phyloP scores from a whole-genome alignment of 805 yeast species.

The Kodamaea neixiangensis region DNA sequence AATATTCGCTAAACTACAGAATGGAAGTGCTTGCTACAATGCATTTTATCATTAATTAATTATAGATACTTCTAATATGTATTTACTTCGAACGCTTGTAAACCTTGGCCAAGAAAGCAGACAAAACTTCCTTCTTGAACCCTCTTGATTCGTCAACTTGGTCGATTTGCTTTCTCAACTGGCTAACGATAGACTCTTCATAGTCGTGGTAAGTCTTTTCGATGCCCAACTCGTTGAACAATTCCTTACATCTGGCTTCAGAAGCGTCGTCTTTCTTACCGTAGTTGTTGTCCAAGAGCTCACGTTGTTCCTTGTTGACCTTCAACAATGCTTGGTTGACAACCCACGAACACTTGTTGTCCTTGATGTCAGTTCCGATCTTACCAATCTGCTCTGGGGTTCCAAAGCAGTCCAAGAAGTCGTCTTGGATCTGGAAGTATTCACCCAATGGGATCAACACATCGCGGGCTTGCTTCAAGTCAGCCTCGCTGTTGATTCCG shows the following conservation, averaged over 20 bases:
- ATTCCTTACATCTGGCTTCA: constrained; percentile 69
- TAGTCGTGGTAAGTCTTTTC: constrained; percentile 72
- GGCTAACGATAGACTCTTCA: constrained; percentile 74
- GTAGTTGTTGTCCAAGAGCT: constrained; percentile 80
- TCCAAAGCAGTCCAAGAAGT: constrained; percentile 94
- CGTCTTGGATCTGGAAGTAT: constrained; percentile 98
- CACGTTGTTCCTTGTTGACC: constrained; percentile 79
- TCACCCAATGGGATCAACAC: constrained; percentile 94
- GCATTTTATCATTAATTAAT: neutral
- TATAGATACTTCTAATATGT: neutral
- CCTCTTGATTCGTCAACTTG: constrained; percentile 86
- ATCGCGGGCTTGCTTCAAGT: constrained; percentile 84
- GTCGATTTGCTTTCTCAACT: constrained; percentile 66
- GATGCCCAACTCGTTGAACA: constrained; percentile 74
- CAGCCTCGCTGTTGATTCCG: constrained; percentile 68
- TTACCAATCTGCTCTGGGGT: constrained; percentile 97
- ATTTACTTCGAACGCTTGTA: constrained; percentile 89
- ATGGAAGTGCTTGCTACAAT: neutral
- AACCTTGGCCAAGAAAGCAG: constrained; percentile 82
- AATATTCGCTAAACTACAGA: too few relatives aligned
- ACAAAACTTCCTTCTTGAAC: constrained; percentile 84
- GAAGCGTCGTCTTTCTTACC: constrained; percentile 74
- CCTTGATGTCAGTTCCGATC: constrained; percentile 97
- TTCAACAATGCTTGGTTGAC: constrained; percentile 86
- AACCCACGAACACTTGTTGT: constrained; percentile 98